Conservation (phyloP, 352 stramenopile genomes). For the Peronospora belbahrii region DNA sequence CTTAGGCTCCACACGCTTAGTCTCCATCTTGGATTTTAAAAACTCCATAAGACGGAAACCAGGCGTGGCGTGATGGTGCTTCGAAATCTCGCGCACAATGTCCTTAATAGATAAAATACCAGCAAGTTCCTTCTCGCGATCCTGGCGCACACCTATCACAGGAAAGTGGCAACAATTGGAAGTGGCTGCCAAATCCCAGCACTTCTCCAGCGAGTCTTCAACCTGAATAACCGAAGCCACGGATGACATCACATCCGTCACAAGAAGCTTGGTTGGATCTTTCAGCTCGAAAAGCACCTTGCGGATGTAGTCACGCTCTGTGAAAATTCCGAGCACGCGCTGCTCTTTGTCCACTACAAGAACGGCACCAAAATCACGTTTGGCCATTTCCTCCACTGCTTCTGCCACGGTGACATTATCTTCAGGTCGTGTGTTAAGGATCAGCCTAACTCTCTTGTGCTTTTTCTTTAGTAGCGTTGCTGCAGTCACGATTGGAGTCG, state of each 20-base stretch:
- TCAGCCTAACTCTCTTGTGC: conserved; percentile 70
- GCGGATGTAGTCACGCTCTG: conserved; percentile 76
- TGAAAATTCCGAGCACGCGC: conserved; percentile 78
- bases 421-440: conserved; percentile 74
- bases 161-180: conserved; percentile 78
- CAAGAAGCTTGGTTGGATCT: conserved; percentile 43
- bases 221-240: conserved; percentile 56
- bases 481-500: conserved; percentile 39
- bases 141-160: conserved; percentile 65
- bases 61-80: conserved; percentile 58
- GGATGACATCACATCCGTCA: conserved; percentile 55
- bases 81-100: conserved; percentile 79
- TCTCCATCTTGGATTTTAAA: conserved; percentile 71
- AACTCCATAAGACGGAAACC: conserved; percentile 83
- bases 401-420: conserved; percentile 71
- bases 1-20: conserved; percentile 34
- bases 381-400: conserved; percentile 68
- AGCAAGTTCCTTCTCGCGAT: conserved; percentile 72
- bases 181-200: conserved; percentile 57
- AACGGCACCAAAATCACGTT: conserved; percentile 74
- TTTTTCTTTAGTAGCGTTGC: conserved; percentile 78
- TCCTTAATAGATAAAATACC: conserved; percentile 83
- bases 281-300: conserved; percentile 71
- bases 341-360: conserved; percentile 81
- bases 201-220: conserved; percentile 74